A percentile compares a stretch with the other conserved stretches of the same genome.
These are phyloP conservation scores for Tanacetum coccineum DNA, from an alignment of 129 eudicot species.

Conservation along the genomic window DNA sequence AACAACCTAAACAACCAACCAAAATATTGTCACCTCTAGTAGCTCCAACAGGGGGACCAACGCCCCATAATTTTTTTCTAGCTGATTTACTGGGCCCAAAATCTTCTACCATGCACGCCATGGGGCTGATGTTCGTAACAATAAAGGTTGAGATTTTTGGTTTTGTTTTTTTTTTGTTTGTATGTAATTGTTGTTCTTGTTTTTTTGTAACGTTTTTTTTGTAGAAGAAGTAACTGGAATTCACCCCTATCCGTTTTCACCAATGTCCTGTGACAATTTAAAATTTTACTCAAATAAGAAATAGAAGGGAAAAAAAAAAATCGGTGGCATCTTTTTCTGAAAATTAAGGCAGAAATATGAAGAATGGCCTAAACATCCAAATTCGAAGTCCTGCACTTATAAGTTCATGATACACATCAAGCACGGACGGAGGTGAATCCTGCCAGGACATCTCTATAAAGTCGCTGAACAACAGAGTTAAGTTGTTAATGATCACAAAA, in stretches of 20 bases:
- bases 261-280: conserved; percentile 48
- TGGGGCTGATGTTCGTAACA: conserved; percentile 61
- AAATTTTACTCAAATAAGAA: neutral
- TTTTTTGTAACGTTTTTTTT: no score
- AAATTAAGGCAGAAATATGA: neutral
- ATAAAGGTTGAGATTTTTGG: conserved; percentile 68
- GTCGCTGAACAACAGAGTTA: no score
- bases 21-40: neutral
- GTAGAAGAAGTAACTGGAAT: conserved; percentile 28
- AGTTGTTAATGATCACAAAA: no score
- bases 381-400: conserved; percentile 55
- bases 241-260: conserved; percentile 68
- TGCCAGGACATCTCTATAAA: no score
- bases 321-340: neutral
- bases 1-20: no score
- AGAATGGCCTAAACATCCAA: conserved; percentile 83
- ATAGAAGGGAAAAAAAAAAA: no score
- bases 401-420: no score
- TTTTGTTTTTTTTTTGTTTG: no score
- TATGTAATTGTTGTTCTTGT: no score
- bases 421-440: no score
- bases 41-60: neutral
- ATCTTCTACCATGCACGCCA: conserved; percentile 97
- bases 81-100: conserved; percentile 76
- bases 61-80: neutral